phyloP scores from a whole-genome alignment of 371 early-diverging fungal genomes.

The Mortierella sp. region DNA sequence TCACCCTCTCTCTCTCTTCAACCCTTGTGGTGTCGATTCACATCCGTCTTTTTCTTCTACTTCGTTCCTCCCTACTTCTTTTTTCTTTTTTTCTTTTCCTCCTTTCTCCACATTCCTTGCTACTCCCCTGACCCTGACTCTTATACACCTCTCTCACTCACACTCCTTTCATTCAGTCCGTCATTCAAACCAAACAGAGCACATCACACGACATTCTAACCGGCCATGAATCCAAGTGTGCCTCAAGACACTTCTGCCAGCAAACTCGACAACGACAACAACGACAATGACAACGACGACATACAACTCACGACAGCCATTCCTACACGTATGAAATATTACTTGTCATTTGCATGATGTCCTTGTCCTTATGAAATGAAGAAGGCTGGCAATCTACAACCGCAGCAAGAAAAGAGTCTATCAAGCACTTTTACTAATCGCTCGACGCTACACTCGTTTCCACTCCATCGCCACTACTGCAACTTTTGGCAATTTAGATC shows the following conservation, averaged over 20 bases:
- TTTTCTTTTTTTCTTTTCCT: background rate
- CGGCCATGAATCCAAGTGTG: slow-evolving; percentile 14
- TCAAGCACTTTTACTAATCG: background rate
- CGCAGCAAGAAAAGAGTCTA: background rate
- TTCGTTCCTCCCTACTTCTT: background rate
- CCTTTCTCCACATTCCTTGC: background rate
- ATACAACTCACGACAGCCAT: background rate
- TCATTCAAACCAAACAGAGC: background rate
- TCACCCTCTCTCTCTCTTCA: background rate
- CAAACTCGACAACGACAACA: background rate
- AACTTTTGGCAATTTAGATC: background rate
- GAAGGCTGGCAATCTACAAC: background rate
- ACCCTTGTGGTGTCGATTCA: background rate
- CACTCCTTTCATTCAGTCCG: background rate
- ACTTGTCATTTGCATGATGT: background rate
- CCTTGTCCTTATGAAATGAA: background rate
- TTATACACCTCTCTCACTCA: background rate
- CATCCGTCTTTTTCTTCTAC: background rate
- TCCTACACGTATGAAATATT: background rate
- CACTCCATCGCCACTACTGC: background rate
- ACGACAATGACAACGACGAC: background rate
- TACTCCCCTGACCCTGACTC: background rate
- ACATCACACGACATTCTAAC: background rate
- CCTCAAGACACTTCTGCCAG: background rate
- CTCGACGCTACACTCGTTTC: background rate